These are phyloP conservation scores for Crucihimalaya himalaica DNA, from an alignment of 345 rosid species.

Conservation along the genomic window DNA sequence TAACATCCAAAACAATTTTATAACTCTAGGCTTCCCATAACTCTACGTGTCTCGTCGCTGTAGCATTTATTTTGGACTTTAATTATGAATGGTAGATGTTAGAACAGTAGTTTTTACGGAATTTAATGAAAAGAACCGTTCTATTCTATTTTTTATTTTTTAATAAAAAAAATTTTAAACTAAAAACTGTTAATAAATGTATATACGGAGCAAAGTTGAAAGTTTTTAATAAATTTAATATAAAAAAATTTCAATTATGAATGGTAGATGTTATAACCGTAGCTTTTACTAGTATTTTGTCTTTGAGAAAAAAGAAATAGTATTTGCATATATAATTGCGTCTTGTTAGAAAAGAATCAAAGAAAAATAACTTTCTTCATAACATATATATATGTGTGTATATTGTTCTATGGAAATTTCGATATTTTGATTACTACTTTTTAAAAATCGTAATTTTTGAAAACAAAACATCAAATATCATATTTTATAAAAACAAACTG, in stretches of 20 bases:
- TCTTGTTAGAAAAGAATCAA: no score
- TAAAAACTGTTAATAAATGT: no score
- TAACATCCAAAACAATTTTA: neutral
- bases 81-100: conserved; percentile 9
- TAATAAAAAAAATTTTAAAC: no score
- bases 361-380: neutral
- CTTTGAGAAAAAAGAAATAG: neutral
- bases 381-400: no score
- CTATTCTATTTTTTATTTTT: no score
- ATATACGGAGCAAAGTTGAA: no score
- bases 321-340: neutral
- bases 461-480: no score
- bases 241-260: neutral
- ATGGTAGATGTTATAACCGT: conserved; percentile 13
- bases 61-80: conserved; percentile 2
- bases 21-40: neutral
- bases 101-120: conserved; percentile 6
- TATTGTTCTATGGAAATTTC: neutral
- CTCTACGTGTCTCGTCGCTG: neutral
- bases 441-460: no score
- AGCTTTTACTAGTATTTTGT: conserved; percentile 4
- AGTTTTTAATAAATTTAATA: no score
- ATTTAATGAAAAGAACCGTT: no score
- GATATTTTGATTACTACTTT: neutral
- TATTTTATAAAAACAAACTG: neutral